Percentiles rank a stretch among this genome's conserved stretches.
Conservation (phyloP, 768 basidiomycete genomes). For the Crassisporium funariophilum region DNA sequence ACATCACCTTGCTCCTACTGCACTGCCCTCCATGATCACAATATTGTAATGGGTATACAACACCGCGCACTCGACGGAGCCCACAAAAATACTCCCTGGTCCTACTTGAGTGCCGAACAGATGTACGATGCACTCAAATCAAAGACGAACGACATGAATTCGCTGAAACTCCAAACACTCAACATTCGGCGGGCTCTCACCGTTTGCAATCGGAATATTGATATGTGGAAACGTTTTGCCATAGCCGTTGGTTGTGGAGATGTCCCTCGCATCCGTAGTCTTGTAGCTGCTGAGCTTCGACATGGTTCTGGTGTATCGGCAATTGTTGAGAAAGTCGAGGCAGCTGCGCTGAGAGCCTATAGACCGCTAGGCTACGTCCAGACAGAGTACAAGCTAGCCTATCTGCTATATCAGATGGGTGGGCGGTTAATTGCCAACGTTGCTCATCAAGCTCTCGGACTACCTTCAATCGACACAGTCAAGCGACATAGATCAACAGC, state of each 20-base stretch:
- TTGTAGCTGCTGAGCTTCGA: constrained; percentile 6
- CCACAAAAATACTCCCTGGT: constrained; percentile 16
- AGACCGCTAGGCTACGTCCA: constrained; percentile 7
- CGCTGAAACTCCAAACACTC: constrained; percentile 10
- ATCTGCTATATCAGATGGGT: constrained; percentile 17
- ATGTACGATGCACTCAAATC: constrained; percentile 4
- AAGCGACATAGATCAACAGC: constrained; percentile 10
- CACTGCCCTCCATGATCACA: constrained; percentile 1
- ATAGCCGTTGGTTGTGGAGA: constrained; percentile 8
- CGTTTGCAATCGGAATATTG: constrained; percentile 13
- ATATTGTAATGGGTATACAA: constrained; percentile 11
- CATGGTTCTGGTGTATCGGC: constrained; percentile 9
- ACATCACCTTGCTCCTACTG: constrained; percentile 6
- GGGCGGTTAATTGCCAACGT: constrained; percentile 16
- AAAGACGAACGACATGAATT: constrained; percentile 8
- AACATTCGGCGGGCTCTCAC: constrained; percentile 7
- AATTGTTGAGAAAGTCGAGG: constrained; percentile 16
- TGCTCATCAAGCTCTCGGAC: constrained; percentile 12
- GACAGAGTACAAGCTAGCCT: constrained; percentile 13
- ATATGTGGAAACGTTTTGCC: constrained; percentile 13
- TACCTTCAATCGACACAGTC: constrained; percentile 15
- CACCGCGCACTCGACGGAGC: constrained; percentile 8
- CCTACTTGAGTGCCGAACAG: constrained; percentile 11
- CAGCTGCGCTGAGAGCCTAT: constrained; percentile 10
- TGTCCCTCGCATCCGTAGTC: constrained; percentile 13